These are phyloP conservation scores for Ascochyta viciae-villosae DNA, from an alignment of 2,329 filamentous ascomycete species.

Conservation along the genomic window DNA sequence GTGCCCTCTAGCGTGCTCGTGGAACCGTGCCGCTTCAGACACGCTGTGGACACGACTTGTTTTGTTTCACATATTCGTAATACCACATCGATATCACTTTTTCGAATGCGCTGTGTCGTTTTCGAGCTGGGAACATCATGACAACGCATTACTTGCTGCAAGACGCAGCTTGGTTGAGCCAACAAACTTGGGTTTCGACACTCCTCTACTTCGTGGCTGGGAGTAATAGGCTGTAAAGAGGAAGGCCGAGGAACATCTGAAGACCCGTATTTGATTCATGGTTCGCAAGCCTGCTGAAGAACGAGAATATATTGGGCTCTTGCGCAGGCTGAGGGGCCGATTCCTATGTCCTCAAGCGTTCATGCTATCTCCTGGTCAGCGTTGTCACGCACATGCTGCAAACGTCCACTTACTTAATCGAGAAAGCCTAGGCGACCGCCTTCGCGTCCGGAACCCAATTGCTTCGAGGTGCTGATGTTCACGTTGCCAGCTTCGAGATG, in stretches of 20 bases:
- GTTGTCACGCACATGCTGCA: background rate
- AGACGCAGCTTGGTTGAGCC: background rate
- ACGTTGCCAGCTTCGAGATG: slow-evolving; percentile 44
- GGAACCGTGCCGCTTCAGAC: slow-evolving; percentile 6
- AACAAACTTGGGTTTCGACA: background rate
- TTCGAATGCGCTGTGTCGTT: slow-evolving; percentile 3
- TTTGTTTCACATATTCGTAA: slow-evolving; percentile 10
- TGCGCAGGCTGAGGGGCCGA: background rate
- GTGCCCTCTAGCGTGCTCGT: slow-evolving; percentile 10
- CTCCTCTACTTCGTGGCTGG: background rate
- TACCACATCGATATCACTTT: background rate
- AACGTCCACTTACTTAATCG: slow-evolving; percentile 34
- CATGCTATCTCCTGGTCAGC: slow-evolving; percentile 8
- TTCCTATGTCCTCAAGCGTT: background rate
- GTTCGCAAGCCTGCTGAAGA: too few species aligned
- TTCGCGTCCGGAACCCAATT: slow-evolving; percentile 44
- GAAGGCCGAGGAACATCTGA: background rate
- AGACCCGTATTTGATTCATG: background rate
- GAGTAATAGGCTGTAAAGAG: background rate
- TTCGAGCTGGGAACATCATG: background rate
- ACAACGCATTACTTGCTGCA: background rate
- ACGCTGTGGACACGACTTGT: slow-evolving; percentile 6
- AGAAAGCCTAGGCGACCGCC: slow-evolving; percentile 34
- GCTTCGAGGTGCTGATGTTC: slow-evolving; percentile 43
- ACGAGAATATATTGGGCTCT: too few species aligned